These are phyloP conservation scores for Sphaerosporella brunnea DNA, from an alignment of 495 filamentous ascomycete species.

Conservation along the genomic window DNA sequence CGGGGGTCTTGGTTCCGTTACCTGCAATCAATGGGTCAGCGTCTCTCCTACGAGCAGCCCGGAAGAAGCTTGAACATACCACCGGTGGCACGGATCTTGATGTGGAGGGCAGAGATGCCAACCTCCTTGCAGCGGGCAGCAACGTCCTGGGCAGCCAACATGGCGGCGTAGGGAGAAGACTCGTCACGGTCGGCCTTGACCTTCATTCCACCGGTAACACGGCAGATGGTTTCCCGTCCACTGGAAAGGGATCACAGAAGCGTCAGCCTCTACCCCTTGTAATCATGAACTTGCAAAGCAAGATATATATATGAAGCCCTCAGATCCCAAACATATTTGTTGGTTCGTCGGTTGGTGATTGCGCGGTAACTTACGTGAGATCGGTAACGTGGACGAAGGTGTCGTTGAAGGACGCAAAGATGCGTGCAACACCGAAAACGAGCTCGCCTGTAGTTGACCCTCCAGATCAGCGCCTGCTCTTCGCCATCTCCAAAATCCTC, in stretches of 20 bases:
- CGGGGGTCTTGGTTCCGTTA: conserved; percentile 99
- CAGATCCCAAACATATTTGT: conserved; percentile 5
- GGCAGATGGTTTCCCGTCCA: conserved; percentile 98
- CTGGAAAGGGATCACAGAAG: conserved; percentile 37
- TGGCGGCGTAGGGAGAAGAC: conserved; percentile 97
- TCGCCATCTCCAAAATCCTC: neutral
- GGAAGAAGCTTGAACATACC: too few relatives aligned
- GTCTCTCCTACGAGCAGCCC: too few relatives aligned
- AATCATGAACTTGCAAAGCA: conserved; percentile 2
- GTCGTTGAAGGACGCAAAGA: conserved; percentile 98
- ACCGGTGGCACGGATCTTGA: conserved; percentile 99
- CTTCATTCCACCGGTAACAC: conserved; percentile 99
- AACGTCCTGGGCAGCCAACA: conserved; percentile 96
- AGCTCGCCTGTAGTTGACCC: conserved; percentile 52
- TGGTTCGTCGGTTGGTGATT: conserved; percentile 13
- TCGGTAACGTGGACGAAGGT: conserved; percentile 95
- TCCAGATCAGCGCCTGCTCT: conserved; percentile 8
- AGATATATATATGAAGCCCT: conserved; percentile 8
- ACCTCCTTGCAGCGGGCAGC: conserved; percentile 97
- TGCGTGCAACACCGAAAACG: conserved; percentile 96
- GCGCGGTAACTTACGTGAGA: conserved; percentile 57
- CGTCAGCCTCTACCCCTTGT: conserved; percentile 27
- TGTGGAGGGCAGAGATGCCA: conserved; percentile 95
- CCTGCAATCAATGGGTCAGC: too few relatives aligned
- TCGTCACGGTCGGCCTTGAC: conserved; percentile 99